Evolutionary conservation across 2,329 filamentous ascomycete species (phyloP).

Genomic region (Rutstroemia sp.): DNA sequence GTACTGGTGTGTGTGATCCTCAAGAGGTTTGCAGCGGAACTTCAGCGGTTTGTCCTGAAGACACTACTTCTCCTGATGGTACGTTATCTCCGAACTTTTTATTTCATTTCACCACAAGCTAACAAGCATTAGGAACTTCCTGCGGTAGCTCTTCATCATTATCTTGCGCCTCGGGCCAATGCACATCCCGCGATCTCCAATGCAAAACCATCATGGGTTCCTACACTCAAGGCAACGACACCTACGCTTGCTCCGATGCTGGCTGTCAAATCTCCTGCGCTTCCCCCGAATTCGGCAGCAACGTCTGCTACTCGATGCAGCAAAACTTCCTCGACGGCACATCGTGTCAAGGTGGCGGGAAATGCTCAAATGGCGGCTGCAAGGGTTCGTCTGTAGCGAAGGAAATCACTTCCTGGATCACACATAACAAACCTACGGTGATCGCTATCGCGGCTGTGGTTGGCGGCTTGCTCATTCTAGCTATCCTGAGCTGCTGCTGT

Average conservation of each 20-base stretch:
- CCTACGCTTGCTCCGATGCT: slow-evolving; percentile 65
- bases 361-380: slow-evolving; percentile 73
- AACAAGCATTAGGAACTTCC: slow-evolving; percentile 34
- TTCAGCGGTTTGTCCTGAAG: slow-evolving; percentile 64
- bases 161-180: slow-evolving; percentile 84
- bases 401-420: slow-evolving; percentile 70
- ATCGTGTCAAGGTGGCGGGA: slow-evolving; percentile 70
- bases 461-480: slow-evolving; percentile 64
- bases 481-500: slow-evolving; percentile 59
- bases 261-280: slow-evolving; percentile 71
- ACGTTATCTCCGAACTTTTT: slow-evolving; percentile 9
- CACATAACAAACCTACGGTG: slow-evolving; percentile 68
- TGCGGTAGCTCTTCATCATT: slow-evolving; percentile 58
- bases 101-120: slow-evolving; percentile 11
- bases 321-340: slow-evolving; percentile 96
- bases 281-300: slow-evolving; percentile 57
- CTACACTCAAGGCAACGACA: slow-evolving; percentile 66
- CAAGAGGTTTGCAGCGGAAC: slow-evolving; percentile 74
- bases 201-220: slow-evolving; percentile 79
- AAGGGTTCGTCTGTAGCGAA: slow-evolving; percentile 60
- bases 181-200: slow-evolving; percentile 84
- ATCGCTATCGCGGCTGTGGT: slow-evolving; percentile 70
- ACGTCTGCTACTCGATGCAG: slow-evolving; percentile 66
- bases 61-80: slow-evolving; percentile 64
- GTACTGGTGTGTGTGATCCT: slow-evolving; percentile 77